Evolutionary conservation across 306 rosid species (phyloP), one percentile per base, ranked within the genome.

Genomic region (Fragaria iinumae): DNA sequence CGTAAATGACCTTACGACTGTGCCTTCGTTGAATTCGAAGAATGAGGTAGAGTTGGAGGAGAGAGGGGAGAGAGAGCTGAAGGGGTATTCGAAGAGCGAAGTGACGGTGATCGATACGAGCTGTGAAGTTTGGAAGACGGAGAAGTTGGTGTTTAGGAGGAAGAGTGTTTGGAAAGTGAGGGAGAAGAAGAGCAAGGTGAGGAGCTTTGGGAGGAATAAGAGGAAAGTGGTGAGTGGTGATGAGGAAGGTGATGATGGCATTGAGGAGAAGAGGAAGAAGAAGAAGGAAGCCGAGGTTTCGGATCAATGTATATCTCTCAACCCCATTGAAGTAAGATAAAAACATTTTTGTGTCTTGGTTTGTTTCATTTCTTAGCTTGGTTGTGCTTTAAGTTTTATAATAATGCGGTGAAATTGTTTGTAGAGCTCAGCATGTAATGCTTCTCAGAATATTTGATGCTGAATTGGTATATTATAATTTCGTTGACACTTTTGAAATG

Each of bases 21-120:
- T 77, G 45, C 49, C 59, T 10, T 82, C 85, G 2, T 72, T 82
- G 23, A 67, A 67, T 18, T 66, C 82, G 36, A 75, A 67, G 21
- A 73, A 53, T 5, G 79, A 78, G 6, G 86, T 75, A 13, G 73
- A 78, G 5, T 13, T 12, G 67, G 80, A 79, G 2, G 84, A 86
- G 20, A 82, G 76, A 82, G 25, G 85, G 3, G 84, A 72, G 56
- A 84, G 85, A 55, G 95, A 94, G 69, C 74, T 95, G 50, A 80
- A 62, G 72, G 98, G 98, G 12, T 95, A 88, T 80, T 87, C 97
- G 13, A 86, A 81, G 85, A 92, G 96, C 47, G 98, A 95, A 76
- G 96, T 92, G 50, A 95, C 98, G 0, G 93, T 95, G 75, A 92
- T 95, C 34, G 98, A 95, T 71, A 95, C 97, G 29, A 95, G 98